phyloP scores from a whole-genome alignment of 768 basidiomycete genomes.

The Trametes meyenii region DNA sequence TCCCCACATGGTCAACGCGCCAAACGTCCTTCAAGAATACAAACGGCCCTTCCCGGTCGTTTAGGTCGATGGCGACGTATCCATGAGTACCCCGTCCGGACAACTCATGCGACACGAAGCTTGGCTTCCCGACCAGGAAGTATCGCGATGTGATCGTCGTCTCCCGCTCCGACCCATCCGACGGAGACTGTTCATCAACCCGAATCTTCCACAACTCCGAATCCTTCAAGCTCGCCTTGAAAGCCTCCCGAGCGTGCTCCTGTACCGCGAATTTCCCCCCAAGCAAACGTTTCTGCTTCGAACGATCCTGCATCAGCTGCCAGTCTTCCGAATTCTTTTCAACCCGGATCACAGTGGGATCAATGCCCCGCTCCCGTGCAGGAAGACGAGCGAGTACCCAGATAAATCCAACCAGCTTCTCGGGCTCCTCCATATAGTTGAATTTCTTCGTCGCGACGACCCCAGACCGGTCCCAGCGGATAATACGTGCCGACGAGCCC shows the following conservation, averaged over 20 bases:
- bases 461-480: conserved; percentile 11
- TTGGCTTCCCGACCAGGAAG: conserved; percentile 16
- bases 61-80: conserved; percentile 15
- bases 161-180: background rate
- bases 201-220: background rate
- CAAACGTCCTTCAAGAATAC: conserved; percentile 25
- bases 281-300: no score
- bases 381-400: conserved; percentile 3
- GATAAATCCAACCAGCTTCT: conserved; percentile 6
- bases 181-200: background rate
- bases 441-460: conserved; percentile 8
- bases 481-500: conserved; percentile 8
- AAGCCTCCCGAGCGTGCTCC: background rate
- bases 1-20: background rate
- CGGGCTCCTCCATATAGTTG: conserved; percentile 6
- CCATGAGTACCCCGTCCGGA: conserved; percentile 15
- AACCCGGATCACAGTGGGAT: background rate
- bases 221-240: background rate
- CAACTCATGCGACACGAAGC: background rate
- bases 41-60: background rate
- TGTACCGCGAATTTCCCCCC: background rate
- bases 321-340: background rate
- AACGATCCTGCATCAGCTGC: background rate
- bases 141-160: background rate
- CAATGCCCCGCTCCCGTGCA: conserved; percentile 5